phyloP scores from a whole-genome alignment of 805 yeast species.

The Tetrapisispora namnaoensis region DNA sequence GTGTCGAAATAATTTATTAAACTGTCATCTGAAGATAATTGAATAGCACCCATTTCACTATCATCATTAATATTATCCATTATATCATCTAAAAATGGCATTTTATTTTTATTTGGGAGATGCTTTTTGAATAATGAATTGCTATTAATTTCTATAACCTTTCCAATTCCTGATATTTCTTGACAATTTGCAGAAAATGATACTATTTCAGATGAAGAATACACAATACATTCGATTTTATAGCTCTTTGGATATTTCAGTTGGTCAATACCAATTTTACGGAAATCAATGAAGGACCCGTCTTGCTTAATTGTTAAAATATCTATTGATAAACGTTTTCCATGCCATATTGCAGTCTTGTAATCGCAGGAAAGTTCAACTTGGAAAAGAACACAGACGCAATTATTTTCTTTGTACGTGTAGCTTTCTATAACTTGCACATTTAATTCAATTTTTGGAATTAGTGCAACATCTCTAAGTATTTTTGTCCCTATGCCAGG shows the following conservation, averaged over 20 bases:
- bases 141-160: constrained; percentile 5
- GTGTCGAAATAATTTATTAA: constrained; percentile 17
- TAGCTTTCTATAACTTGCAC: constrained; percentile 11
- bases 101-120: too few species aligned
- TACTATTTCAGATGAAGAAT: constrained; percentile 15
- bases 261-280: constrained; percentile 30
- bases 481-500: constrained; percentile 35
- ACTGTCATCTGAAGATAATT: constrained; percentile 23
- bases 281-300: constrained; percentile 37
- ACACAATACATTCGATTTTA: constrained; percentile 17
- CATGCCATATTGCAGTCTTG: constrained; percentile 27
- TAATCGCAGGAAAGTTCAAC: constrained; percentile 16
- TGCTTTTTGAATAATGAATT: neutral
- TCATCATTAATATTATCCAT: too few species aligned
- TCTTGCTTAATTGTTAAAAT: constrained; percentile 23
- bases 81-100: neutral
- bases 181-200: constrained; percentile 31
- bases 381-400: constrained; percentile 11
- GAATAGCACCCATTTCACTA: constrained; percentile 7
- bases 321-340: constrained; percentile 25
- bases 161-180: constrained; percentile 29
- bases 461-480: constrained; percentile 22
- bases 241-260: constrained; percentile 22
- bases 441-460: constrained; percentile 32
- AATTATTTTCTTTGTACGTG: neutral